Evolutionary conservation across 768 basidiomycete genomes (phyloP), one percentile per base, ranked within the genome.

Genomic region (Russula foetens): DNA sequence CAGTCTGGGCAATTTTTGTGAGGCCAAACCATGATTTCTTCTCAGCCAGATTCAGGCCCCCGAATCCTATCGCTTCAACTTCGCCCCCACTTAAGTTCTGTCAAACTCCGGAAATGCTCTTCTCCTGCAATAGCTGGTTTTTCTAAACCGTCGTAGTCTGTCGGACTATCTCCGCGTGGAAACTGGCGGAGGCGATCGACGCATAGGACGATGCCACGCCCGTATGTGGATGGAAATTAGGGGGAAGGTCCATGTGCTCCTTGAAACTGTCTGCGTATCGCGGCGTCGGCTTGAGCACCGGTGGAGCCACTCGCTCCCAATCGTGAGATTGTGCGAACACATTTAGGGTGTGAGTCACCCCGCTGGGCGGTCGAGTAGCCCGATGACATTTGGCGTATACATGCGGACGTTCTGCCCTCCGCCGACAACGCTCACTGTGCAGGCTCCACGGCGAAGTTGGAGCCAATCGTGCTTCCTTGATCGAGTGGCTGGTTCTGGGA

Each of bases 301-400:
- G 71, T 0, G 86, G 84, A 0, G 84, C 79, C 43, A 93, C 83
- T 26, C 86, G 77, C 17, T 82, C 81, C 91, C 91, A 93, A 67
- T 92, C 90, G 65, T 82, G 86, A 7, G 86, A 85, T 7, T 78
- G 77, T 4, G 89, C 73, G 2, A 82, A 79, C 39, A 78, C 77
- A 28, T 75, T 73, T 12, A 68, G 69, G 21, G 72, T 59, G 70
- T 60, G 77, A 59, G 59, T 56, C n/a, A 64, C 43, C 4, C 67
- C 62, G 43, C 63, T 64, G 2, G 71, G 31, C 9, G 76, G 68
- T 2, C 73, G 66, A 0, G 74, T 63, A 7, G 72, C 76, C 84
- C 84, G 54, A 98, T 84, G 24, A 98, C 77, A 69, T 98, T 94
- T 2, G 83, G 80, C 1, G 88, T 85, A 72, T 98, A 97, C 75